Conservation (phyloP, 495 filamentous ascomycete genomes). For the Trichoderma gamsii region DNA sequence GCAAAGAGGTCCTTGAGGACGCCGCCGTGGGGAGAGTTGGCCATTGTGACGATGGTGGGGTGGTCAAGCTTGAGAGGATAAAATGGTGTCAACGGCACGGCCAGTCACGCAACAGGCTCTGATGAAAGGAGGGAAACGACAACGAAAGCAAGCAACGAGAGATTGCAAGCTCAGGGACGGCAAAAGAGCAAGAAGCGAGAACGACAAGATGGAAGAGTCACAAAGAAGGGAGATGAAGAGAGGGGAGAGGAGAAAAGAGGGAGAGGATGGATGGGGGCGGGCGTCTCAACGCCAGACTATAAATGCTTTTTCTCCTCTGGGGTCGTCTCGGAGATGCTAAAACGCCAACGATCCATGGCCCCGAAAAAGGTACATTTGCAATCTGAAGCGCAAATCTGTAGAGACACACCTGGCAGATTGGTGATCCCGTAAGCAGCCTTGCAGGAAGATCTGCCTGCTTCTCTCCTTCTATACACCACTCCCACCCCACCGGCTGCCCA, state of each 20-base stretch:
- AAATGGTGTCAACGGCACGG: conserved; percentile 3
- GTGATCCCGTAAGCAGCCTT: conserved; percentile 5
- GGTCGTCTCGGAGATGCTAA: neutral
- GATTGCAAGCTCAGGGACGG: neutral
- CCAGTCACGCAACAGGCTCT: conserved; percentile 6
- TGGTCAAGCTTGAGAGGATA: neutral
- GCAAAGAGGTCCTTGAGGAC: conserved; percentile 94
- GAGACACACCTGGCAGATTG: neutral
- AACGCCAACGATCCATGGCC: conserved; percentile 4
- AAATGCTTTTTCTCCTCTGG: neutral
- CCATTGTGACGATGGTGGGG: conserved; percentile 34
- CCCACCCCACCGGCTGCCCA: neutral
- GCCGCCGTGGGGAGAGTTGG: conserved; percentile 86
- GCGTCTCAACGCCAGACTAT: conserved; percentile 1
- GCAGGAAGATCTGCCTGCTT: neutral
- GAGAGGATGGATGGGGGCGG: neutral
- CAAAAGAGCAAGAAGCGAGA: neutral
- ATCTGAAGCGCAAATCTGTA: neutral
- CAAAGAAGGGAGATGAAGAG: neutral
- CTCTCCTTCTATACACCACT: neutral
- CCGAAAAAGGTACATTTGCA: neutral
- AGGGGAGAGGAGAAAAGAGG: neutral
- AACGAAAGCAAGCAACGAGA: neutral
- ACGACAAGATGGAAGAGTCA: neutral
- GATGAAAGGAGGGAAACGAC: neutral